Base-by-base conservation (phyloP, 169 alveolate genomes). In the Eimeria nieschulzi region DNA sequence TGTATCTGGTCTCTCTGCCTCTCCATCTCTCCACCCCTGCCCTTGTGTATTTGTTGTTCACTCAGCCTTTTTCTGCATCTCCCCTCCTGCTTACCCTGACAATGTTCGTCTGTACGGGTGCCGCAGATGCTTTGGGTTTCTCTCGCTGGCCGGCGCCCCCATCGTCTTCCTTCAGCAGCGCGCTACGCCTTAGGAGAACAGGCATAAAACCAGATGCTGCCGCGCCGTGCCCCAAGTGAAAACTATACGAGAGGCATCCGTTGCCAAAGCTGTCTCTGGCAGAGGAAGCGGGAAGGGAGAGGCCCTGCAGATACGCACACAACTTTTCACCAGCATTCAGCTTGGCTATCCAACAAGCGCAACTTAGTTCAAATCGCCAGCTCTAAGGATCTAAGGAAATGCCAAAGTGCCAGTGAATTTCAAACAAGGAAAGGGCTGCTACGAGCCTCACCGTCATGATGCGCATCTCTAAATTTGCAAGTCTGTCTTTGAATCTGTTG, bases 401-500 rank as follows among this genome's bases (percentile, higher is more conserved):
- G 46, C 6, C 0, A 33, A 33, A 33, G 3, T 33, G 46, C 46
- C 46, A 3, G 3, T 33, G 46, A 33, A 33, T 33, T 33, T 33
- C 0, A 33, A 33, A 33, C 46, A 33, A 33, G 46, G 46, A 33
- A 33, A 33, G 3, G 46, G 46, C 46, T 33, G 46, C 46, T 33
- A 33, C 6, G 46, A 33, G 46, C 46, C 46, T 0, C 59, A 79
- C 87, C 13, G 87, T n/a, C 39, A 79, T 21, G 26, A 56, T 19
- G 23, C 72, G 72, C 39, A 79, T 7, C 56, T 79, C 87, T 23
- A 56, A 39, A 33, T 33, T 51, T 12, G 15, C 12, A 9, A 79
- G 75, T 54, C 59, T 54, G 7, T 79, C 87, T 7, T 55, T 21
- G 56, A 79, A 79, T 7, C 87, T 17, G 72, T 21, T 59, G 53